Conservation (phyloP, 768 basidiomycete genomes). For the Suillus alpinus region DNA sequence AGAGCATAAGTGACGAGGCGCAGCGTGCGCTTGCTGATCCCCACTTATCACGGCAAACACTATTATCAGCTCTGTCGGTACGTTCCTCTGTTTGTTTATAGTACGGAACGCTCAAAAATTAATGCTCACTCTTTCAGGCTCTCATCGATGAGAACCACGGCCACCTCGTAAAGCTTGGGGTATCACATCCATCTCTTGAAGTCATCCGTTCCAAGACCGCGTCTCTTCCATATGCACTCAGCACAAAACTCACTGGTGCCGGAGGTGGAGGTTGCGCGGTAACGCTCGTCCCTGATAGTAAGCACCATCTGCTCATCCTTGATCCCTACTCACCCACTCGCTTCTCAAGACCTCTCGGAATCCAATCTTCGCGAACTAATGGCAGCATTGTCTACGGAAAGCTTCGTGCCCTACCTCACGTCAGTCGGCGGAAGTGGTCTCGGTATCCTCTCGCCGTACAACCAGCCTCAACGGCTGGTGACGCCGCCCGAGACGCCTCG, state of each 20-base stretch:
- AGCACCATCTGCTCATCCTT: constrained; percentile 23
- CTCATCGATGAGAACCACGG: constrained; percentile 89
- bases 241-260: constrained; percentile 96
- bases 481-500: constrained; percentile 29
- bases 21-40: constrained; percentile 69
- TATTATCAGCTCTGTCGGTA: constrained; percentile 70
- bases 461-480: constrained; percentile 32
- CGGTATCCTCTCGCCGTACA: constrained; percentile 73
- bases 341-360: constrained; percentile 65
- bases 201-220: constrained; percentile 70
- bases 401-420: constrained; percentile 85
- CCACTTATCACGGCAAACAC: constrained; percentile 59
- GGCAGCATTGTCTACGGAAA: constrained; percentile 43
- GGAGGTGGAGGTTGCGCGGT: constrained; percentile 99
- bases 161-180: constrained; percentile 80
- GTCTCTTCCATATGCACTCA: constrained; percentile 61
- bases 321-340: neutral
- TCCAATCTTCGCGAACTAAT: constrained; percentile 57
- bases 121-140: constrained; percentile 38
- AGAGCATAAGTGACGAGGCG: constrained; percentile 83
- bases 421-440: constrained; percentile 92
- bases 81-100: constrained; percentile 31
- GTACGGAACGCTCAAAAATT: neutral
- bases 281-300: constrained; percentile 91
- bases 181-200: constrained; percentile 89